phyloP scores from a whole-genome alignment of 306 rosid genomes.

The Castanea sativa region DNA sequence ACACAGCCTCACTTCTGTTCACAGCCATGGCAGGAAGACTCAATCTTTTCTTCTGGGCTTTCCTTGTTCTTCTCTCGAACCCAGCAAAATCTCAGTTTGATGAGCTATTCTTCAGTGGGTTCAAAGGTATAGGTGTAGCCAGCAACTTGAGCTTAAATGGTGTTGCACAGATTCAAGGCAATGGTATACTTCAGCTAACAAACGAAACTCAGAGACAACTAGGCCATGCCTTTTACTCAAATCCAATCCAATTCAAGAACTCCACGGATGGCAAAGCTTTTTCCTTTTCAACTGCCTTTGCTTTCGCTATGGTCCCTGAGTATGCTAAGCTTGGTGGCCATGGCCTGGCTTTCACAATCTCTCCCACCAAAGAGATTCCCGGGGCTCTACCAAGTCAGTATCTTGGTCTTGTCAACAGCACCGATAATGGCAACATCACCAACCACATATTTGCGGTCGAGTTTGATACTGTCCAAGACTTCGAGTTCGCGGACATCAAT shows the following conservation, averaged over 20 bases:
- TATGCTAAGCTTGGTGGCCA: constrained; percentile 46
- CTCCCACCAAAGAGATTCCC: constrained; percentile 22
- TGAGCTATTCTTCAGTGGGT: constrained; percentile 18
- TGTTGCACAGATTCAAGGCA: constrained; percentile 14
- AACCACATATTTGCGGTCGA: constrained; percentile 35
- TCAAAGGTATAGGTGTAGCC: background rate
- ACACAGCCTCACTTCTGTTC: background rate
- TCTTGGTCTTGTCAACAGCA: constrained; percentile 31
- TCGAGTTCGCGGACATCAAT: constrained; percentile 22
- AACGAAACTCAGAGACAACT: constrained; percentile 27
- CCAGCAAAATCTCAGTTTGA: constrained; percentile 2
- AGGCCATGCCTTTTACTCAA: constrained; percentile 45
- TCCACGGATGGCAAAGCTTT: constrained; percentile 12
- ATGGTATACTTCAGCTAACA: constrained; percentile 31
- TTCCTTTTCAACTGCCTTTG: constrained; percentile 48
- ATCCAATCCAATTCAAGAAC: constrained; percentile 36
- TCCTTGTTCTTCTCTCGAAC: constrained; percentile 2
- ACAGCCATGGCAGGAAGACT: constrained; percentile 19
- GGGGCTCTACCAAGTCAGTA: constrained; percentile 30
- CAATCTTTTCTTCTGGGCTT: constrained; percentile 6
- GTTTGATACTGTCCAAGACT: constrained; percentile 31
- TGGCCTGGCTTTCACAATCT: constrained; percentile 50
- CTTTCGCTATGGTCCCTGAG: constrained; percentile 38
- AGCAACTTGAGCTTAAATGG: constrained; percentile 25
- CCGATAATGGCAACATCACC: constrained; percentile 20